A percentile compares a stretch with the other conserved stretches of the same genome.
These are phyloP conservation scores for Aspergillus nomiae DNA, from an alignment of 2,329 filamentous ascomycete species.

Conservation along the genomic window DNA sequence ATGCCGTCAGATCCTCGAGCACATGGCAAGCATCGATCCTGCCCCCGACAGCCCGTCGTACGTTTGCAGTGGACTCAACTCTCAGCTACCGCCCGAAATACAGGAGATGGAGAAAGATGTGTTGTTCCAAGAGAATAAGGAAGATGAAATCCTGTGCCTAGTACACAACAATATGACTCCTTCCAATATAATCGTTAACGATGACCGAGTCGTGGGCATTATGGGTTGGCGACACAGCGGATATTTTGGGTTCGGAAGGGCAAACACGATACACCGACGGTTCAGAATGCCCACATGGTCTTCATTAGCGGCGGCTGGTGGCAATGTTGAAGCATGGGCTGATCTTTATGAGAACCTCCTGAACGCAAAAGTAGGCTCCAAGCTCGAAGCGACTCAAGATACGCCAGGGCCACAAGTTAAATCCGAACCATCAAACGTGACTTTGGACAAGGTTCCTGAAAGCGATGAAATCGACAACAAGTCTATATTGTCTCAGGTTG, in stretches of 20 bases:
- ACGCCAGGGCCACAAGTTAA: slow-evolving; percentile 34
- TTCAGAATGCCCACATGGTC: slow-evolving; percentile 29
- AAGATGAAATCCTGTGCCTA: slow-evolving; percentile 31
- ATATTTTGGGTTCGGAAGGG: slow-evolving; percentile 40
- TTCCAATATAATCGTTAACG: slow-evolving; percentile 41
- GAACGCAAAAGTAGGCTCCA: slow-evolving; percentile 16
- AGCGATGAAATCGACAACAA: slow-evolving; percentile 31
- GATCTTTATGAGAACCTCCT: slow-evolving; percentile 38
- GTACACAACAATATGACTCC: slow-evolving; percentile 42
- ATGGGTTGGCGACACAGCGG: slow-evolving; percentile 43
- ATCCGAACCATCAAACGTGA: slow-evolving; percentile 32
- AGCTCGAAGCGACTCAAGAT: slow-evolving; percentile 18
- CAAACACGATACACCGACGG: slow-evolving; percentile 35
- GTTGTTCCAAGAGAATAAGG: slow-evolving; percentile 31
- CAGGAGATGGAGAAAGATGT: slow-evolving; percentile 33
- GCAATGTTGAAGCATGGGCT: slow-evolving; percentile 30
- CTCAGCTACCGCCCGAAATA: slow-evolving; percentile 26
- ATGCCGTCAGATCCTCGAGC: slow-evolving; percentile 36
- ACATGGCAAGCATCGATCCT: slow-evolving; percentile 28
- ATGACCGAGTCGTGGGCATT: slow-evolving; percentile 40
- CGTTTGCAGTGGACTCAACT: slow-evolving; percentile 35
- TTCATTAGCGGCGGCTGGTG: slow-evolving; percentile 12
- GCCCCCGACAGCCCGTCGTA: slow-evolving; percentile 35
- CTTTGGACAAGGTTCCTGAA: slow-evolving; percentile 32
- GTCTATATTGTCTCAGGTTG: slow-evolving; percentile 23